These are phyloP conservation scores for Acacia acuminata DNA, from an alignment of 306 rosid genomes.

Conservation along the genomic window DNA sequence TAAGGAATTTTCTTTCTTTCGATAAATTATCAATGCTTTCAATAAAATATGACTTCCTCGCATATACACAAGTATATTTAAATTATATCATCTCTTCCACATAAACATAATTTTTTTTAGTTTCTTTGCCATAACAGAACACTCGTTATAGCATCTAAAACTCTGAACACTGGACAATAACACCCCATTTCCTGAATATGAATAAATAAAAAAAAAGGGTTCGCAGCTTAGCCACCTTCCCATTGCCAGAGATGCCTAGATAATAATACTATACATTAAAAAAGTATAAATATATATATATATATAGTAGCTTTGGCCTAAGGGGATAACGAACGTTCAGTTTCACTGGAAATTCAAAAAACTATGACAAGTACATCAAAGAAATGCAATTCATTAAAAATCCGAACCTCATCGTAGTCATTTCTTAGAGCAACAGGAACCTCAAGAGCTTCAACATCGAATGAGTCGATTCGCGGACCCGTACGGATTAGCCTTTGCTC, in stretches of 20 bases:
- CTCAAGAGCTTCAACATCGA: constrained; percentile 98
- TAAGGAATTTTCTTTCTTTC: neutral
- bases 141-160: neutral
- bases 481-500: constrained; percentile 89
- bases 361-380: neutral
- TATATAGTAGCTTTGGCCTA: neutral
- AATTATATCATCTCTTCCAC: neutral
- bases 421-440: constrained; percentile 77
- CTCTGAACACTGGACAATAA: neutral
- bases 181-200: neutral
- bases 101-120: neutral
- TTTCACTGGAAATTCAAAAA: neutral
- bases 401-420: constrained; percentile 64
- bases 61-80: neutral
- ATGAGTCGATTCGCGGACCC: constrained; percentile 91
- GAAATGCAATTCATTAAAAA: neutral
- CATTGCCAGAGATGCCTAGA: neutral
- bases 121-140: neutral
- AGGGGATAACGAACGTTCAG: neutral
- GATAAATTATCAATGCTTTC: neutral
- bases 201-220: neutral
- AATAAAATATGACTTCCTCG: neutral
- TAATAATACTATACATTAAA: neutral
- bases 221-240: neutral
- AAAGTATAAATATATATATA: neutral